Conservation (phyloP, 352 stramenopile genomes). For the Pythium aphanidermatum region DNA sequence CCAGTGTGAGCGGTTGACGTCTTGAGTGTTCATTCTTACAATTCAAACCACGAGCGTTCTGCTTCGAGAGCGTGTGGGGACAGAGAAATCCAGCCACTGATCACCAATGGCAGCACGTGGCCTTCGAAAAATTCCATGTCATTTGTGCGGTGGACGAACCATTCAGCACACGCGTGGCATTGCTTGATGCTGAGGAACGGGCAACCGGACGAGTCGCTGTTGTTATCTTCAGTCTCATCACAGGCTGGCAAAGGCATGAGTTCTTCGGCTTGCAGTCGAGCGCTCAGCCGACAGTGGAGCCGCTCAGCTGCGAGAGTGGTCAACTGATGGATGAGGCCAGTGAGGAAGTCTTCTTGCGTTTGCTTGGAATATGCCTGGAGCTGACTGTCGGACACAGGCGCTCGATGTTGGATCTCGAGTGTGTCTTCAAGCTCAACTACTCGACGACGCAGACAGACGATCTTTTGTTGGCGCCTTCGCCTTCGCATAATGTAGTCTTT, state of each 20-base stretch:
- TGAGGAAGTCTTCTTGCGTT: slow-evolving; percentile 25
- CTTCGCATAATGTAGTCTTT: slow-evolving; percentile 8
- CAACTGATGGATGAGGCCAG: slow-evolving; percentile 23
- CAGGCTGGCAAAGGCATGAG: not conserved
- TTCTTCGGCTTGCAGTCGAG: slow-evolving; percentile 23
- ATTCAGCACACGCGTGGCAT: slow-evolving; percentile 27
- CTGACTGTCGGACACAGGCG: slow-evolving; percentile 15
- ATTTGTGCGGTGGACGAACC: slow-evolving; percentile 10
- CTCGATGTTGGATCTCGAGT: slow-evolving; percentile 17
- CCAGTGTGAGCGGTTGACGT: no score
- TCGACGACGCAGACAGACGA: slow-evolving; percentile 7
- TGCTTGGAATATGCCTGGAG: slow-evolving; percentile 22
- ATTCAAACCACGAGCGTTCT: slow-evolving; percentile 23
- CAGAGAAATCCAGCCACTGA: slow-evolving; percentile 31
- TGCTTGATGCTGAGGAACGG: slow-evolving; percentile 37
- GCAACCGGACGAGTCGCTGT: slow-evolving; percentile 2
- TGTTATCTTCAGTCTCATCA: not conserved
- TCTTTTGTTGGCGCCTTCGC: slow-evolving; percentile 8
- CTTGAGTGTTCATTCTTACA: slow-evolving; percentile 4
- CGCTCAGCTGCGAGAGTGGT: slow-evolving; percentile 28
- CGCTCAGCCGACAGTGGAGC: slow-evolving; percentile 28
- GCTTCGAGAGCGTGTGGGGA: slow-evolving; percentile 16
- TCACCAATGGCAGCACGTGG: slow-evolving; percentile 28
- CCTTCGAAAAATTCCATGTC: slow-evolving; percentile 22
- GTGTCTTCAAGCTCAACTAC: slow-evolving; percentile 7